Percentiles rank a stretch among this genome's conserved stretches.
Evolutionary conservation across 257 asterid genomes (phyloP).

Genomic region (Solanum bukasovii): DNA sequence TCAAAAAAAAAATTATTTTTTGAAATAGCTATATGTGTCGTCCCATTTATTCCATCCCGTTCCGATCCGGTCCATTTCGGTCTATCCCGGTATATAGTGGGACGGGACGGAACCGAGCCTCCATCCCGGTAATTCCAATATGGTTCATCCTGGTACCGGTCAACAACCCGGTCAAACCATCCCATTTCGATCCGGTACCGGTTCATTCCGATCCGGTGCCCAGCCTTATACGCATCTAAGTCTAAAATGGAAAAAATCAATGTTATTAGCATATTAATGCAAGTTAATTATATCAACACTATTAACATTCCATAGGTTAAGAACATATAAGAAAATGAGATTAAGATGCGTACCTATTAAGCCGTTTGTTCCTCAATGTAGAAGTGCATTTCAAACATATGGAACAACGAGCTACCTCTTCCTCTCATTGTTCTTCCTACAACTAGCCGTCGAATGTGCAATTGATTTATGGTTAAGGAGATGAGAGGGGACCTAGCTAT

Average conservation of each 20-base stretch:
- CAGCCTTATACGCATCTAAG: not conserved
- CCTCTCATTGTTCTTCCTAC: not conserved
- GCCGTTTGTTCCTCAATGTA: not conserved
- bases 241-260: too few species aligned
- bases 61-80: too few species aligned
- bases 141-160: too few species aligned
- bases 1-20: too few species aligned
- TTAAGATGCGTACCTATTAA: not conserved
- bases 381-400: not conserved
- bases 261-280: not conserved
- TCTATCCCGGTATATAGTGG: too few species aligned
- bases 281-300: not conserved
- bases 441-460: not conserved
- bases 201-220: too few species aligned
- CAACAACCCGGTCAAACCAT: too few species aligned
- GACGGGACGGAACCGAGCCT: too few species aligned
- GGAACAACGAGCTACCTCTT: not conserved
- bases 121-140: fast-evolving
- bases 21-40: too few species aligned
- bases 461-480: not conserved
- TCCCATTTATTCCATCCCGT: too few species aligned
- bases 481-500: not conserved
- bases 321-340: not conserved
- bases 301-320: too few species aligned
- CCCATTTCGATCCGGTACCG: too few species aligned